Evolutionary conservation across 2,329 filamentous ascomycete species (phyloP), one percentile per base, ranked within the genome.

Genomic region (Hypoxylon sp.): DNA sequence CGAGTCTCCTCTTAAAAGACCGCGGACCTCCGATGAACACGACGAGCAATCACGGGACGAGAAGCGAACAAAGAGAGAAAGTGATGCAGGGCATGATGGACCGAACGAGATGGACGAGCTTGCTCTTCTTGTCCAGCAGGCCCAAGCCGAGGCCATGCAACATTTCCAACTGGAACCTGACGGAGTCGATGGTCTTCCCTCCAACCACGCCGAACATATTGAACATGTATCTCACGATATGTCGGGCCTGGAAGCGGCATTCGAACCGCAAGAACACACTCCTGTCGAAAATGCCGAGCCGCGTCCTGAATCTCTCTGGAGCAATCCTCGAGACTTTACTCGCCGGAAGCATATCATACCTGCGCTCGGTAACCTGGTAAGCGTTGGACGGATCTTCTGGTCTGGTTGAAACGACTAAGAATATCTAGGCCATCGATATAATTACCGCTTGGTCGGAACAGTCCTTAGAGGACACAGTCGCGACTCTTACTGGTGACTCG

Each of bases 401-500:
- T 32, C 12, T 8, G 23, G 41, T 19, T 37, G 12, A 50, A 47
- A 50, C 57, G 37, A 58, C 71, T 74, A 68, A 74, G 48, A 37
- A 59, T 57, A 60, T 8, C n/a, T 59, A 76, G 74, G 75, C 76
- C 45, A 68, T 77, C 27, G 76, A 77, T 58, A 73, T 78, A 25
- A 68, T 78, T n/a, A 71, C 73, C 48, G 71, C 74, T 12, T 72
- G 75, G 63, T 78, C 75, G 12, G 76, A 78, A 48, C 74, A 77
- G 45, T 74, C 75, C 5, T 47, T 78, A n/a, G 76, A 78, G 56
- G 76, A 77, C 37, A 77, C 76, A 2, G 71, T 77, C n/a, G 73
- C 73, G 3, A 74, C 72, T 3, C 63, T 77, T 4, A 66, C 65
- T 30, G 70, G 71, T 14, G 75, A 77, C 8, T 56, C 63, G 1